Conservation (phyloP, 768 basidiomycete genomes). For the Hysterangium stoloniferum region DNA sequence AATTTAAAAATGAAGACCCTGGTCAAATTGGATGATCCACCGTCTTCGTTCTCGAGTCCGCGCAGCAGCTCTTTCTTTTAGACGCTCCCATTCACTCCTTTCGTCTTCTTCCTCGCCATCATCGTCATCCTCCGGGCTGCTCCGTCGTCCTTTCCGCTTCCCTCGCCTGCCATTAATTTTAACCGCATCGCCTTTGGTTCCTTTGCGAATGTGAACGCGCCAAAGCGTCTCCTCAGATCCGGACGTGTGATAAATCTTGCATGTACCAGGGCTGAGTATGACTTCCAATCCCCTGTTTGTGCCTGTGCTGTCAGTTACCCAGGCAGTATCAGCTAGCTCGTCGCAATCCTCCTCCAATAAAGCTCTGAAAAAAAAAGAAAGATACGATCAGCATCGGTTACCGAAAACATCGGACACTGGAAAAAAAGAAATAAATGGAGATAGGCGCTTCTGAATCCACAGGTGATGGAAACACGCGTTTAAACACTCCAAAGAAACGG, state of each 20-base stretch:
- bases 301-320: conserved; percentile 18
- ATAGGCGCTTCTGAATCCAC: conserved; percentile 12
- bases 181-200: not conserved
- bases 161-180: not conserved
- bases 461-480: conserved; percentile 8
- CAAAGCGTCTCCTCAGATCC: conserved; percentile 53
- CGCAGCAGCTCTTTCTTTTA: conserved; percentile 25
- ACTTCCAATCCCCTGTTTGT: conserved; percentile 40
- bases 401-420: conserved; percentile 22
- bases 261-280: conserved; percentile 49
- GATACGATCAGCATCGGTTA: conserved; percentile 21
- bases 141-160: not conserved
- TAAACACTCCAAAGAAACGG: not conserved
- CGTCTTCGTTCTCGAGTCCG: conserved; percentile 54
- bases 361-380: conserved; percentile 37
- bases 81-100: conserved; percentile 25
- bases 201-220: conserved; percentile 23
- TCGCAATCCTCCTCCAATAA: conserved; percentile 30
- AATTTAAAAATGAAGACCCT: conserved; percentile 7
- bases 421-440: conserved; percentile 15
- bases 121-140: not conserved
- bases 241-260: conserved; percentile 62
- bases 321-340: conserved; percentile 10
- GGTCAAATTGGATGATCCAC: conserved; percentile 12
- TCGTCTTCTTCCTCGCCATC: conserved; percentile 23